Evolutionary conservation across 768 basidiomycete genomes (phyloP).

Genomic region (Lyophyllum atratum): DNA sequence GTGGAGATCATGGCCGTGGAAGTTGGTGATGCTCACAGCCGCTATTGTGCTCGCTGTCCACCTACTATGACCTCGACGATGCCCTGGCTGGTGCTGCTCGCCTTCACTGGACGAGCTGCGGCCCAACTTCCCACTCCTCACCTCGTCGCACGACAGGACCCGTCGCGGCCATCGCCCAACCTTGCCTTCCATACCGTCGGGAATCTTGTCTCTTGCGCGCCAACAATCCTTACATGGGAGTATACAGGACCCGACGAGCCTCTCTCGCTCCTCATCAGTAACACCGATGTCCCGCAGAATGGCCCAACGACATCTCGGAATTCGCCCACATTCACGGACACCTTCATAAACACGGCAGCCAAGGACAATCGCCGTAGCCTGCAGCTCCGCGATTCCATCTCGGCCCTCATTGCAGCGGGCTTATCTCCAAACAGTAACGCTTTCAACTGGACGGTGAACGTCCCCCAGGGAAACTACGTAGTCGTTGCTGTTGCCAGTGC

Average conservation of each 20-base stretch:
- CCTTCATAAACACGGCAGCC: constrained; percentile 4
- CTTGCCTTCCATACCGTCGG: constrained; percentile 21
- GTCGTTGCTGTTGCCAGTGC: constrained; percentile 31
- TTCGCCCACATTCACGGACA: constrained; percentile 11
- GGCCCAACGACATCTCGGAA: constrained; percentile 5
- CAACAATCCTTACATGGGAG: constrained; percentile 35
- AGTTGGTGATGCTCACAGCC: background rate
- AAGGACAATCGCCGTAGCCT: background rate
- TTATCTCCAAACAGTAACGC: constrained; percentile 24
- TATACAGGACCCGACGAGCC: constrained; percentile 33
- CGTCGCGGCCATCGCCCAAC: constrained; percentile 10
- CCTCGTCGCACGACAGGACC: constrained; percentile 9
- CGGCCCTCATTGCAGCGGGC: constrained; percentile 24
- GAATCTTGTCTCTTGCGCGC: constrained; percentile 27
- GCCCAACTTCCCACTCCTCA: background rate
- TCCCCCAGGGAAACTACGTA: constrained; percentile 52
- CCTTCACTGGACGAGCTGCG: background rate
- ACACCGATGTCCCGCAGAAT: constrained; percentile 33
- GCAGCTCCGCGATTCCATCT: constrained; percentile 21
- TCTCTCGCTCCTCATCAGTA: constrained; percentile 40
- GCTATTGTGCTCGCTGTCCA: constrained; percentile 2
- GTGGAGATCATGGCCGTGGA: background rate
- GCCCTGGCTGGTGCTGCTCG: constrained; percentile 5
- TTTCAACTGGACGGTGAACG: constrained; percentile 50
- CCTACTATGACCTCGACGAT: constrained; percentile 6